phyloP scores from a whole-genome alignment of 2,329 filamentous ascomycete species.

The Calonectria multiphialidica region DNA sequence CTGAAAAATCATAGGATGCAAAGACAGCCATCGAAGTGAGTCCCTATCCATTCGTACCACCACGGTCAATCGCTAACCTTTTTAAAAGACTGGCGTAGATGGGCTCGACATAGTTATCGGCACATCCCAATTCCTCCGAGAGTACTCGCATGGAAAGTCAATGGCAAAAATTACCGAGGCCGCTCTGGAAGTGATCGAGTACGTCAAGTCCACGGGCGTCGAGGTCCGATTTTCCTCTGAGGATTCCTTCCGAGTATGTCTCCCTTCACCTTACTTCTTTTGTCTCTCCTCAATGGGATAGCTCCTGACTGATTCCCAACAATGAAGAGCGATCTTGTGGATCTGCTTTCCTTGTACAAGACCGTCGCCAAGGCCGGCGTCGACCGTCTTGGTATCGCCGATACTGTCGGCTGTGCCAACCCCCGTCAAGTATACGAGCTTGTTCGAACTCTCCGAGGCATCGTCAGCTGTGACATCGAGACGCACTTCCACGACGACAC shows the following conservation, averaged over 20 bases:
- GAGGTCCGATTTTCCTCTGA: conserved; percentile 70
- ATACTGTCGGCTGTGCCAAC: conserved; percentile 85
- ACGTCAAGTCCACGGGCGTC: conserved; percentile 38
- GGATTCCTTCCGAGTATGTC: conserved; percentile 88
- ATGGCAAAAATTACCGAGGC: no score
- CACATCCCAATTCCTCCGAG: conserved; percentile 83
- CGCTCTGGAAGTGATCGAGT: conserved; percentile 84
- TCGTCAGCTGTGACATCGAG: conserved; percentile 73
- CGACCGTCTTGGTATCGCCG: conserved; percentile 70
- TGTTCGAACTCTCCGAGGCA: conserved; percentile 82
- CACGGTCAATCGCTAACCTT: no score
- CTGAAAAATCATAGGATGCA: no score
- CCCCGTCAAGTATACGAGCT: conserved; percentile 92
- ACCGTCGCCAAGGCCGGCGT: background rate
- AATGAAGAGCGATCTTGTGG: conserved; percentile 35
- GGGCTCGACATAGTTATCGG: conserved; percentile 86
- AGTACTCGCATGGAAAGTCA: conserved; percentile 90
- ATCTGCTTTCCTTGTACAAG: background rate
- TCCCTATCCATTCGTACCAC: no score
- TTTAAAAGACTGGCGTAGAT: conserved; percentile 77
- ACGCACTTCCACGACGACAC: conserved; percentile 81
- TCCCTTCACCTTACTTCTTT: no score
- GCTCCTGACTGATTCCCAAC: no score
- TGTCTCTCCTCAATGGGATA: no score
- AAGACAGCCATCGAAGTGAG: conserved; percentile 55